phyloP scores from a whole-genome alignment of 148 eudicot species.

The Dysphania ambrosioides region DNA sequence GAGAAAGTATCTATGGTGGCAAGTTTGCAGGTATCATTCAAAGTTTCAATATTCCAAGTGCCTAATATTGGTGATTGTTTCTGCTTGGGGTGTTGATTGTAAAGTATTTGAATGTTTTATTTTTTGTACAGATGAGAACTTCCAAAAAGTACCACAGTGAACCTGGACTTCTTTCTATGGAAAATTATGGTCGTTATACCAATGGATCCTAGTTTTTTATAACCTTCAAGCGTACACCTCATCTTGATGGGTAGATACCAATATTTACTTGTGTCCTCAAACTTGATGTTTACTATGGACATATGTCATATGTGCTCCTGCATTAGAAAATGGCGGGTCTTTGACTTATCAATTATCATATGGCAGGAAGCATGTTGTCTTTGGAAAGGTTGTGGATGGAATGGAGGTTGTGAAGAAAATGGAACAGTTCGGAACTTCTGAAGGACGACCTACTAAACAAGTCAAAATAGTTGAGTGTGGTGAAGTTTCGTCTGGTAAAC shows the following conservation, averaged over 20 bases:
- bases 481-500: constrained; percentile 52
- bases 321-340: constrained; percentile 7
- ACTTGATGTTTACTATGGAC: not conserved
- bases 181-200: constrained; percentile 80
- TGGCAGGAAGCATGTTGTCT: constrained; percentile 93
- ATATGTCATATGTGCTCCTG: not conserved
- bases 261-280: constrained; percentile 3
- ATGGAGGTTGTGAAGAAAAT: constrained; percentile 74
- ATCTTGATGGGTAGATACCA: constrained; percentile 79
- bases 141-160: constrained; percentile 66
- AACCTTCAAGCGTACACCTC: constrained; percentile 69
- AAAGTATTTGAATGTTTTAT: not conserved
- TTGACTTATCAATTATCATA: constrained; percentile 14
- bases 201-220: constrained; percentile 97
- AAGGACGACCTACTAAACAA: constrained; percentile 50
- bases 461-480: constrained; percentile 85
- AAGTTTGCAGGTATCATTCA: constrained; percentile 74
- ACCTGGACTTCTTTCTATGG: constrained; percentile 92
- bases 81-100: constrained; percentile 4
- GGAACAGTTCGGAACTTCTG: constrained; percentile 67
- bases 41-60: not conserved
- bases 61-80: constrained; percentile 1
- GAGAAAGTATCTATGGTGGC: constrained; percentile 97
- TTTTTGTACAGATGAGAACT: constrained; percentile 75
- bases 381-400: constrained; percentile 86